Evolutionary conservation across 2,329 filamentous ascomycete species (phyloP).

Genomic region (Phoma sp.): DNA sequence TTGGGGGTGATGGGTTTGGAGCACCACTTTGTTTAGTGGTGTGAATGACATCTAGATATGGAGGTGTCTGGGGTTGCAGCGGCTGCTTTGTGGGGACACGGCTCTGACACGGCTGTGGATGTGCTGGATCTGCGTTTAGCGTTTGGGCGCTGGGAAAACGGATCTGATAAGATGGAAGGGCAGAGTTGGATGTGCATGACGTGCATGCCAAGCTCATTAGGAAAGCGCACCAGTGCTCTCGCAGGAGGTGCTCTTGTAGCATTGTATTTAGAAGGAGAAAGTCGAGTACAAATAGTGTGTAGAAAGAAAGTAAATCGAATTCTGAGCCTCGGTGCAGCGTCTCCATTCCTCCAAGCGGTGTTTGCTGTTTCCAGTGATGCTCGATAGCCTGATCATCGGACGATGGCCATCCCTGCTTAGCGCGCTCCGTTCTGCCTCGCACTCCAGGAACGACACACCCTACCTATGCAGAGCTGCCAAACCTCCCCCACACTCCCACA

Average conservation of each 20-base stretch:
- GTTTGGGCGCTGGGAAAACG: conserved; percentile 19
- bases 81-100: no score
- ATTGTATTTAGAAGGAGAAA: no score
- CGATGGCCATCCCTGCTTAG: conserved; percentile 11
- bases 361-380: conserved; percentile 12
- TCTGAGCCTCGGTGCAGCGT: background rate
- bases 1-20: no score
- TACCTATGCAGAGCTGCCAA: background rate
- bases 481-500: conserved; percentile 16
- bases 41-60: no score
- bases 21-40: no score
- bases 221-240: no score
- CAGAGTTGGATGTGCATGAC: conserved; percentile 25
- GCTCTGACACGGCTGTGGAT: no score
- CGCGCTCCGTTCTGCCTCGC: conserved; percentile 26
- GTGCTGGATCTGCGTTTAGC: no score
- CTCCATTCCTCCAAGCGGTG: background rate
- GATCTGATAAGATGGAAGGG: conserved; percentile 22
- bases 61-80: no score
- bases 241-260: no score
- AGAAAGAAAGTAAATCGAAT: no score
- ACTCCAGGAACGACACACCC: conserved; percentile 25
- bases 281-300: no score
- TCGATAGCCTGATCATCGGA: conserved; percentile 11
- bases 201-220: conserved; percentile 23